Conservation (phyloP, 495 filamentous ascomycete species). For the Clohesyomyces aquaticus region DNA sequence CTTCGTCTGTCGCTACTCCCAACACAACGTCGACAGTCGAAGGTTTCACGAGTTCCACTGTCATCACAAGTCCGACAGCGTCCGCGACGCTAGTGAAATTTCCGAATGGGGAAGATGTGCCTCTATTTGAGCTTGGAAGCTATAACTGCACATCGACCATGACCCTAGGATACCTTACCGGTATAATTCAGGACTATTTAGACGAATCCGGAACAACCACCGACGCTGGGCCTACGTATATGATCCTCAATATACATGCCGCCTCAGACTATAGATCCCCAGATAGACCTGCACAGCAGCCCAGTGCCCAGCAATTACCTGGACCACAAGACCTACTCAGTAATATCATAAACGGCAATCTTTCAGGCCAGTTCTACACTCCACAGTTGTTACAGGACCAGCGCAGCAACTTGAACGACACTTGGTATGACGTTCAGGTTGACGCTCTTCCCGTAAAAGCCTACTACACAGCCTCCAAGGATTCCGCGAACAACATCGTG, state of each 20-base stretch:
- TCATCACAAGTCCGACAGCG: conserved; percentile 1
- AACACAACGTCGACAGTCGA: neutral
- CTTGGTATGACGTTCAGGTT: conserved; percentile 58
- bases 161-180: conserved; percentile 53
- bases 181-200: conserved; percentile 56
- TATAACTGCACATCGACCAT: conserved; percentile 61
- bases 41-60: neutral
- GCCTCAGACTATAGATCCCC: conserved; percentile 50
- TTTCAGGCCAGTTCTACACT: conserved; percentile 59
- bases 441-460: conserved; percentile 53
- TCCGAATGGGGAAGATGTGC: conserved; percentile 34
- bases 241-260: conserved; percentile 65
- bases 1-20: neutral
- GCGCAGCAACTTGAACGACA: conserved; percentile 59
- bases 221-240: conserved; percentile 51
- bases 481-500: conserved; percentile 48
- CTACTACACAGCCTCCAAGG: conserved; percentile 56
- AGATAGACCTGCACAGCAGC: conserved; percentile 50
- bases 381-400: conserved; percentile 53
- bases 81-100: conserved; percentile 9
- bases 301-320: conserved; percentile 46
- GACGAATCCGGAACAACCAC: conserved; percentile 52
- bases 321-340: conserved; percentile 26
- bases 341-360: conserved; percentile 46
- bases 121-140: conserved; percentile 56